These are phyloP conservation scores for Backusella mclennaniae DNA, from an alignment of 192 early-diverging fungal species.

Conservation along the genomic window DNA sequence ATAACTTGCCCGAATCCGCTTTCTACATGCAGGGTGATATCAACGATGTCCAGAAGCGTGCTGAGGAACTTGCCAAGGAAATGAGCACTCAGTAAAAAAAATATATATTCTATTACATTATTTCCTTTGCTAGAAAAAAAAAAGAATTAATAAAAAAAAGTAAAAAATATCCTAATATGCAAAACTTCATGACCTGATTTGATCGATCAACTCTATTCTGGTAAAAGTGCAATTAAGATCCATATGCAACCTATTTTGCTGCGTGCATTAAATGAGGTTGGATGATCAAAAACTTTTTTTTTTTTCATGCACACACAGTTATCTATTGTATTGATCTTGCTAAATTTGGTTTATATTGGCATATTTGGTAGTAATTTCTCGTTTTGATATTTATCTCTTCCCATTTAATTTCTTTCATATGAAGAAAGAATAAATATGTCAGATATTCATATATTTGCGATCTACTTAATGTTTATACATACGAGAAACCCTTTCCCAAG, in stretches of 20 bases:
- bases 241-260: no score
- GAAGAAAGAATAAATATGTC: not conserved
- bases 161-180: not conserved
- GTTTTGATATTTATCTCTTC: not conserved
- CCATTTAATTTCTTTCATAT: not conserved
- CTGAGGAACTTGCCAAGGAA: constrained; percentile 49
- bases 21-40: constrained; percentile 99
- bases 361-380: not conserved
- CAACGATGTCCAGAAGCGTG: constrained; percentile 90
- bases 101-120: not conserved
- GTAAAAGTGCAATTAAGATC: not conserved
- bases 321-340: not conserved
- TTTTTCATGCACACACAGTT: no score
- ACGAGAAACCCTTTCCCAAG: no score
- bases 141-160: not conserved
- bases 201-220: not conserved
- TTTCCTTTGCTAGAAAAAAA: not conserved
- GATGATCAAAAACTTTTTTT: no score
- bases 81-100: constrained; percentile 18
- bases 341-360: not conserved
- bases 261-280: no score
- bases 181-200: not conserved
- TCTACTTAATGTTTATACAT: no score
- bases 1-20: constrained; percentile 88
- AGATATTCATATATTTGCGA: not conserved